phyloP scores from a whole-genome alignment of 2,329 filamentous ascomycete genomes.

The Claviceps capensis region DNA sequence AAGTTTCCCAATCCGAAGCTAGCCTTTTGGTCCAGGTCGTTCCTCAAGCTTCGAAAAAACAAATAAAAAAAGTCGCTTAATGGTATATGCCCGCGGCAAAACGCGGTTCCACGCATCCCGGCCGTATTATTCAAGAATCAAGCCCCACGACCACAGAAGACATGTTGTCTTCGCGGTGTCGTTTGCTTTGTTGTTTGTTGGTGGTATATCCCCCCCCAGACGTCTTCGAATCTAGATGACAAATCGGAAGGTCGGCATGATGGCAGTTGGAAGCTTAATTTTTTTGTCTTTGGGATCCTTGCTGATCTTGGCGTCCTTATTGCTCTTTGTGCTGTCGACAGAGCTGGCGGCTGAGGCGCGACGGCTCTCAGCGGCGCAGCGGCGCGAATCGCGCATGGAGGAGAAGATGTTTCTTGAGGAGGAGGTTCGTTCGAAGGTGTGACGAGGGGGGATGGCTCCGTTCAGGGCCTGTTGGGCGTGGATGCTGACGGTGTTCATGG shows the following conservation, averaged over 20 bases:
- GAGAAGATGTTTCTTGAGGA: neutral
- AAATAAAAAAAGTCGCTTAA: neutral
- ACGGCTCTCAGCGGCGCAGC: neutral
- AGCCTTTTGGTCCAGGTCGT: neutral
- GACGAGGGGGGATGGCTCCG: neutral
- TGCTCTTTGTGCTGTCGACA: neutral
- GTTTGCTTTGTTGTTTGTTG: neutral
- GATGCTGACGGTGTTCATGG: neutral
- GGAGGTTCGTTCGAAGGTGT: neutral
- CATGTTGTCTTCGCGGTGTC: too few relatives aligned
- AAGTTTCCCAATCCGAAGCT: neutral
- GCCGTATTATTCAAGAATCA: too few relatives aligned
- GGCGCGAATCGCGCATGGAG: slow-evolving; percentile 2
- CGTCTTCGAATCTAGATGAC: neutral
- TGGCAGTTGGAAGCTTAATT: neutral
- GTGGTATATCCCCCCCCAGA: neutral
- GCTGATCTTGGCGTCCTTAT: neutral
- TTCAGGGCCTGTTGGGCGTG: neutral
- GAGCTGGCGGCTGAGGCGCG: slow-evolving; percentile 1
- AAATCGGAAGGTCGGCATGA: slow-evolving; percentile 3
- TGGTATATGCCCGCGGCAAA: neutral
- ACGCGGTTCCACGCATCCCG: too few relatives aligned
- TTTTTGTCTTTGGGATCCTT: slow-evolving; percentile 4
- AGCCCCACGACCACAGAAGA: too few relatives aligned
- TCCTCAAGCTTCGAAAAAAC: neutral